Percentiles rank a stretch among this genome's conserved stretches.
These are phyloP conservation scores for Pseudocercospora vitis DNA, from an alignment of 2,329 filamentous ascomycete genomes.

Conservation along the genomic window DNA sequence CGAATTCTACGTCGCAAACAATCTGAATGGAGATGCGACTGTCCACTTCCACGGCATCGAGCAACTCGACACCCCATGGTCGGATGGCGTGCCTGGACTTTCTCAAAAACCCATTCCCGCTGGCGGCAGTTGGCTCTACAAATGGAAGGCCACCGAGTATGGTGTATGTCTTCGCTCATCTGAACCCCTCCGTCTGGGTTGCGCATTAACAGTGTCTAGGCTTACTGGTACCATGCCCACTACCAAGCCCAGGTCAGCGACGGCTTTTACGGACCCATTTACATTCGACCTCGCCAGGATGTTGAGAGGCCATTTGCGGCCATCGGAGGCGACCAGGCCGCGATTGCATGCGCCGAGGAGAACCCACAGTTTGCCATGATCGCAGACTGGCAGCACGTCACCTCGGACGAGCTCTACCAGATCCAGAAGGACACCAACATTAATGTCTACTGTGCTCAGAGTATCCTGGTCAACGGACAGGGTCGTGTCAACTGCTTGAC, in stretches of 20 bases:
- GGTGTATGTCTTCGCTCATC: slow-evolving; percentile 3
- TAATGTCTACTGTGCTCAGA: slow-evolving; percentile 22
- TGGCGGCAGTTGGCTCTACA: slow-evolving; percentile 19
- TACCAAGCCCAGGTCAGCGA: slow-evolving; percentile 20
- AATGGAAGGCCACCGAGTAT: slow-evolving; percentile 20
- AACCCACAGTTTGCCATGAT: slow-evolving; percentile 21
- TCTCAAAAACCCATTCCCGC: slow-evolving; percentile 26
- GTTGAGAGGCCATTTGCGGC: slow-evolving; percentile 6
- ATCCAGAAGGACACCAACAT: slow-evolving; percentile 15
- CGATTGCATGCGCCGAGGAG: slow-evolving; percentile 17
- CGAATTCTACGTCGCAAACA: slow-evolving; percentile 23
- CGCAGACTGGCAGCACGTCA: slow-evolving; percentile 22
- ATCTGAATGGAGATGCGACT: slow-evolving; percentile 16
- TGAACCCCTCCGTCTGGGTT: too few relatives aligned
- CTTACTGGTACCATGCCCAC: slow-evolving; percentile 21
- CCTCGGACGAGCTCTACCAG: slow-evolving; percentile 12
- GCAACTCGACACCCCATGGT: slow-evolving; percentile 25
- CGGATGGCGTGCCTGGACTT: slow-evolving; percentile 28
- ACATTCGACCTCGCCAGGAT: slow-evolving; percentile 12
- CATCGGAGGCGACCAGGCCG: slow-evolving; percentile 11
- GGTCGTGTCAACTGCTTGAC: slow-evolving; percentile 19
- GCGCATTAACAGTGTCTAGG: neutral
- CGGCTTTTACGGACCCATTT: slow-evolving; percentile 24
- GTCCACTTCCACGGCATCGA: slow-evolving; percentile 28
- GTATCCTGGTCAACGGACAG: slow-evolving; percentile 23